Evolutionary conservation across 2,329 filamentous ascomycete species (phyloP).

Genomic region (Colletotrichum sojae): DNA sequence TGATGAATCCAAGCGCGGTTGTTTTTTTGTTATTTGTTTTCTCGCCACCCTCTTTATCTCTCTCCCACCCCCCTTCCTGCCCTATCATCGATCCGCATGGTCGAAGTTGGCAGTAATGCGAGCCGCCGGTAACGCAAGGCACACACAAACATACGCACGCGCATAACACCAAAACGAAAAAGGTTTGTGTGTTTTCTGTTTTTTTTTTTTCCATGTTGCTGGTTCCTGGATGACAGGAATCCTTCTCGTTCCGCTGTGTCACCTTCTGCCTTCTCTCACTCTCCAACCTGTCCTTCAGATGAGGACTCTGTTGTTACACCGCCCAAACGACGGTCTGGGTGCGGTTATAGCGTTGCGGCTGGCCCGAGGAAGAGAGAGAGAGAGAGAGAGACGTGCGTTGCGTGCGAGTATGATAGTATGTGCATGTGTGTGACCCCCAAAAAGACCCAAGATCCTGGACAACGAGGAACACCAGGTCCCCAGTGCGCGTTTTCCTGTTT

Average conservation of each 20-base stretch:
- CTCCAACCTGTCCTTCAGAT: background rate
- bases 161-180: background rate
- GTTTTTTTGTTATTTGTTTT: background rate
- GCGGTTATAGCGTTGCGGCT: too few species aligned
- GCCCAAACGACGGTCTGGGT: too few species aligned
- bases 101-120: too few species aligned
- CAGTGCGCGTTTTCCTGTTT: background rate
- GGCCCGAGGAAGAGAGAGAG: too few species aligned
- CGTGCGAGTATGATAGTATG: too few species aligned
- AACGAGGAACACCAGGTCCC: background rate
- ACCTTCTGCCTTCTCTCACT: background rate
- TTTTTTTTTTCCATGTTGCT: too few species aligned
- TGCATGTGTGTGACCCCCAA: too few species aligned
- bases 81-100: slow-evolving; percentile 9
- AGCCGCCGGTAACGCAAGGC: background rate
- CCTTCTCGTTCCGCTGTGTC: background rate
- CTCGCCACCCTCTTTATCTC: background rate
- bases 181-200: background rate
- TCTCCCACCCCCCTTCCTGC: too few species aligned
- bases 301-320: too few species aligned
- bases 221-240: slow-evolving; percentile 1
- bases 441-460: slow-evolving; percentile 13
- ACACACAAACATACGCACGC: slow-evolving; percentile 3
- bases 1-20: slow-evolving; percentile 16
- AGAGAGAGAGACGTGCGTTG: too few species aligned